Conservation (phyloP, 176 grass and related monocot genomes). For the Neostapfia colusana region DNA sequence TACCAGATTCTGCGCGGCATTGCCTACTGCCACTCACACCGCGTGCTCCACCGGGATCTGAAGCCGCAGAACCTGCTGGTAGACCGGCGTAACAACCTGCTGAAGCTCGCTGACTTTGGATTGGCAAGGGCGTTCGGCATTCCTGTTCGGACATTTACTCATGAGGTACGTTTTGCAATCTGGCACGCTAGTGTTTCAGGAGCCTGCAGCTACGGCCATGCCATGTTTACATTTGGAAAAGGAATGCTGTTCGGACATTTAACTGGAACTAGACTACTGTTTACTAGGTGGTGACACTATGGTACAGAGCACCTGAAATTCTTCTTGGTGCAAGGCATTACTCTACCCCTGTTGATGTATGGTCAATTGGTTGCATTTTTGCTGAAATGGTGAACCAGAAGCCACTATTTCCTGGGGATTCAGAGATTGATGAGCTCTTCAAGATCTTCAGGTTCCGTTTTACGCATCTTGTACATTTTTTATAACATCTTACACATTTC, state of each 20-base stretch:
- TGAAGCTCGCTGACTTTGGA: slow-evolving; percentile 99
- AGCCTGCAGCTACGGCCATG: background rate
- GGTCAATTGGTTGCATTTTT: slow-evolving; percentile 97
- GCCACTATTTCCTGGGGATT: slow-evolving; percentile 87
- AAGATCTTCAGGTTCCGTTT: slow-evolving; percentile 88
- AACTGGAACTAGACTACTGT: slow-evolving; percentile 4
- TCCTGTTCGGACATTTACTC: slow-evolving; percentile 85
- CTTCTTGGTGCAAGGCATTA: slow-evolving; percentile 80
- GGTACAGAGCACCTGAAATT: slow-evolving; percentile 97
- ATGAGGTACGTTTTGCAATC: slow-evolving; percentile 46
- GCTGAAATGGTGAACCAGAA: slow-evolving; percentile 90
- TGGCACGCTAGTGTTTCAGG: background rate
- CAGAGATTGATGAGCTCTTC: slow-evolving; percentile 92
- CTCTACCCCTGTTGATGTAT: slow-evolving; percentile 92
- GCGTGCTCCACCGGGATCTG: slow-evolving; percentile 83
- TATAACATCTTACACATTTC: slow-evolving; percentile 28
- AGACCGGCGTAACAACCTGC: slow-evolving; percentile 63
- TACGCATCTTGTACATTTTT: background rate
- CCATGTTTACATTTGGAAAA: background rate
- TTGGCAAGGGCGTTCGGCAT: slow-evolving; percentile 83
- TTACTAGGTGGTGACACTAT: slow-evolving; percentile 85
- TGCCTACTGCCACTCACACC: slow-evolving; percentile 92
- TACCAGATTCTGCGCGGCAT: slow-evolving; percentile 86
- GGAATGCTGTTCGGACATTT: background rate
- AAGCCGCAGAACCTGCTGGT: slow-evolving; percentile 97